Evolutionary conservation across 1,139 yeast genomes (phyloP), one percentile per base, ranked within the genome.

Genomic region (Chernovozyma aurita): DNA sequence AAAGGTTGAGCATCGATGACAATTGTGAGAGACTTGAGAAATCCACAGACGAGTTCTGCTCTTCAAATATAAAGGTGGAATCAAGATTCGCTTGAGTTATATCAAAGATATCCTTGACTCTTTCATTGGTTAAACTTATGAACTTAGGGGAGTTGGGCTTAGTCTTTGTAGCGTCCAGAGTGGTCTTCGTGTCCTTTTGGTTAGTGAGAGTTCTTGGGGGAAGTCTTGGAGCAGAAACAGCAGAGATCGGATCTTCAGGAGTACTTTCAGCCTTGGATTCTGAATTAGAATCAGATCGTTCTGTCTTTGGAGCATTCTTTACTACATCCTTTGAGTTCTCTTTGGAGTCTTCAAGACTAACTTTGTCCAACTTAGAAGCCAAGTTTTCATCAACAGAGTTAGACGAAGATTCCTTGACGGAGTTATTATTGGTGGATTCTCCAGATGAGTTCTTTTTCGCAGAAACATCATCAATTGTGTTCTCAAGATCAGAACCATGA

Each of bases 1-100:
- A 52, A 29, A 81, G 62, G 48, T 80, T 80, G 46, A 80, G 59
- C 53, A 70, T 75, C 2, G 80, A 69, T 24, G 80, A 56, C 18
- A 81, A 55, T 1, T 73, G 59, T 15, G 75, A 63, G 30, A 76
- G 57, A 17, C 54, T 55, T 2, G 49, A 51, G 7, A 55, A 48
- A 34, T 60, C 56, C n/a, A 59, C 47, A 14, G 40, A 30, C 1
- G 47, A 41, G 2, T 43, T 40, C 14, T 34, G 41, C 25, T 45
- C 34, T n/a, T 36, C 40, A 13, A 44, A 45, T n/a, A 43, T 21
- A n/a, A 34, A 42, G 14, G 41, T 35, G 21, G 49, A 48, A 3
- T 44, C 43, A 32, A 70, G 66, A 3, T 67, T 48, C 6, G 48
- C 47, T 25, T 67, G 55, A 3, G 73, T 55, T 35, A 75, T 52